These are phyloP conservation scores for Naumovozyma dairenensis DNA, from an alignment of 805 yeast species.

Conservation along the genomic window DNA sequence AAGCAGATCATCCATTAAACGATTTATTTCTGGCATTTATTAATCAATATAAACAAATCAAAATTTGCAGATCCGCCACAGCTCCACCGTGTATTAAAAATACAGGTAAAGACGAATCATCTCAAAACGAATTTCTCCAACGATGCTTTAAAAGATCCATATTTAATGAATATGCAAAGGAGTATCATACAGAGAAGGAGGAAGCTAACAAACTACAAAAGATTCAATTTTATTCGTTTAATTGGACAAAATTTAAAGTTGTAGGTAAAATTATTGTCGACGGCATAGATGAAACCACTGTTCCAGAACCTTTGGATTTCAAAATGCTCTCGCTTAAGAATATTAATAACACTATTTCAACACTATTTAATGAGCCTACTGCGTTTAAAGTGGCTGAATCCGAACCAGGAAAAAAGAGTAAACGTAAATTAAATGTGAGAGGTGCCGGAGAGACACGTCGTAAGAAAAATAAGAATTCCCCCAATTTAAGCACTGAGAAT, in stretches of 20 bases:
- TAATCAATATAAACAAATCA: slow-evolving; percentile 41
- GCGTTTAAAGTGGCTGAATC: slow-evolving; percentile 3
- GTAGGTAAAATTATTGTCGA: slow-evolving; percentile 62
- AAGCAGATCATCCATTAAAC: slow-evolving; percentile 50
- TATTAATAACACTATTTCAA: slow-evolving; percentile 1
- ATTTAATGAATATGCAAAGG: slow-evolving; percentile 32
- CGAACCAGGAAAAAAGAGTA: slow-evolving; percentile 35
- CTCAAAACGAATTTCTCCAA: background rate
- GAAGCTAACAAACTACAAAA: slow-evolving; percentile 30
- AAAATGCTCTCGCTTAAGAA: slow-evolving; percentile 11
- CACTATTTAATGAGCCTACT: background rate
- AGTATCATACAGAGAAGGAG: slow-evolving; percentile 29
- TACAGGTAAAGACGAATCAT: background rate
- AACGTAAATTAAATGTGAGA: slow-evolving; percentile 36
- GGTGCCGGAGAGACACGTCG: slow-evolving; percentile 64
- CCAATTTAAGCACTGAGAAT: background rate
- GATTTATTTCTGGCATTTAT: slow-evolving; percentile 38
- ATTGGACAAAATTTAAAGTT: slow-evolving; percentile 78
- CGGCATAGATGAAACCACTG: slow-evolving; percentile 48
- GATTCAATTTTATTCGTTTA: slow-evolving; percentile 58
- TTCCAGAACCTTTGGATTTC: slow-evolving; percentile 43
- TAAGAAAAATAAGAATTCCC: slow-evolving; percentile 7
- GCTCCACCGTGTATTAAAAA: background rate
- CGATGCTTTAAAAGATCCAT: slow-evolving; percentile 47
- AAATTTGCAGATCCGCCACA: background rate